Conservation (phyloP, 208 protist species). For the Tritrichomonas foetus region DNA sequence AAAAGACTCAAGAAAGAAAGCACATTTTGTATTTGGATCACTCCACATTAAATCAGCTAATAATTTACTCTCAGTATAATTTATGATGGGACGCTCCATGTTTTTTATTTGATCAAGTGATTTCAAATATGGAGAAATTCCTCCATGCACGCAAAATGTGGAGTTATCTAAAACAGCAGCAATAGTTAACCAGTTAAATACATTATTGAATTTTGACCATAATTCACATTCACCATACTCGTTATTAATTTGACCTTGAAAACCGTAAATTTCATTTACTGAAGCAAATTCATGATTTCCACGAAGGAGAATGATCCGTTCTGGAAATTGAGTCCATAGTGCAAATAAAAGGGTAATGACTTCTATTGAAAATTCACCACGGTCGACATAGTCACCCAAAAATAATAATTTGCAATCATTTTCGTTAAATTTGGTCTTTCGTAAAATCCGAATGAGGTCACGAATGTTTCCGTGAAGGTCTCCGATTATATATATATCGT, state of each 20-base stretch:
- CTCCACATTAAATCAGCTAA: background rate
- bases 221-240: background rate
- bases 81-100: background rate
- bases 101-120: background rate
- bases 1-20: background rate
- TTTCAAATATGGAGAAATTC: background rate
- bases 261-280: background rate
- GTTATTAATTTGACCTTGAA: background rate
- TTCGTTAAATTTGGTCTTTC: no score
- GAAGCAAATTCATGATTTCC: conserved; percentile 9
- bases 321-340: background rate
- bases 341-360: background rate
- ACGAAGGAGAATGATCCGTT: background rate
- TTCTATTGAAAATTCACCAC: no score
- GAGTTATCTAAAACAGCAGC: background rate
- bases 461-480: conserved; percentile 55
- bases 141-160: conserved; percentile 7
- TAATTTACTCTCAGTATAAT: background rate
- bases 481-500: no score
- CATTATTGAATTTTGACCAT: background rate
- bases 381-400: background rate
- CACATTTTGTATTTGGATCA: background rate
- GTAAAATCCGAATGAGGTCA: conserved; percentile 50
- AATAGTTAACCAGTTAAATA: background rate
- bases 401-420: background rate